Evolutionary conservation across 2,329 filamentous ascomycete genomes (phyloP).

Genomic region (Malbranchea zuffiana): DNA sequence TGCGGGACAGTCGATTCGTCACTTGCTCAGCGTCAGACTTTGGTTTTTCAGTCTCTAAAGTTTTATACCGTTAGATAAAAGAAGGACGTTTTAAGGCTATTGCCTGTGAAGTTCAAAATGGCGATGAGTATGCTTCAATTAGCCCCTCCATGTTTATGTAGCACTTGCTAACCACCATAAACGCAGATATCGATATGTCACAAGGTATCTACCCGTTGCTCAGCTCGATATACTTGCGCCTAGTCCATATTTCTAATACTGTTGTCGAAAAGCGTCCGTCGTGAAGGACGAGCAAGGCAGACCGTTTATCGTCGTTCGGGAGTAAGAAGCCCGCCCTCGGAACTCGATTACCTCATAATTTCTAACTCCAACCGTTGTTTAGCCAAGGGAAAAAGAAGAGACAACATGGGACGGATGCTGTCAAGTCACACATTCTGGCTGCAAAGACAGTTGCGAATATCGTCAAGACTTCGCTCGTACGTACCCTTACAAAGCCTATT

Average conservation of each 20-base stretch:
- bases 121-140: slow-evolving; percentile 36
- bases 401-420: slow-evolving; percentile 89
- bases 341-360: slow-evolving; percentile 1
- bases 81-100: too few species aligned
- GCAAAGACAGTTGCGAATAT: slow-evolving; percentile 94
- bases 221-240: too few species aligned
- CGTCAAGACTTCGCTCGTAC: slow-evolving; percentile 82
- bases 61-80: too few species aligned
- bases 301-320: slow-evolving; percentile 95
- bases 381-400: slow-evolving; percentile 97
- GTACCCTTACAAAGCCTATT: slow-evolving; percentile 15
- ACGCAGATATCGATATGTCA: slow-evolving; percentile 38
- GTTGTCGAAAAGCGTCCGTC: slow-evolving; percentile 47
- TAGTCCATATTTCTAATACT: slow-evolving; percentile 8
- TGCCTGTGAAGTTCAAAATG: slow-evolving; percentile 36
- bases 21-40: too few species aligned
- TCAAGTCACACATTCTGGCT: slow-evolving; percentile 96
- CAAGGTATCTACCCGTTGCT: slow-evolving; percentile 28
- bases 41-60: too few species aligned
- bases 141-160: slow-evolving; percentile 27
- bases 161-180: slow-evolving; percentile 18
- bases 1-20: too few species aligned
- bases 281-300: slow-evolving; percentile 96
- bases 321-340: slow-evolving; percentile 49
- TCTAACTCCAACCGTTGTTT: slow-evolving; percentile 13